A percentile compares a stretch with the other conserved stretches of the same genome.
phyloP scores from a whole-genome alignment of 306 rosid genomes.

The Crotalaria pallida region DNA sequence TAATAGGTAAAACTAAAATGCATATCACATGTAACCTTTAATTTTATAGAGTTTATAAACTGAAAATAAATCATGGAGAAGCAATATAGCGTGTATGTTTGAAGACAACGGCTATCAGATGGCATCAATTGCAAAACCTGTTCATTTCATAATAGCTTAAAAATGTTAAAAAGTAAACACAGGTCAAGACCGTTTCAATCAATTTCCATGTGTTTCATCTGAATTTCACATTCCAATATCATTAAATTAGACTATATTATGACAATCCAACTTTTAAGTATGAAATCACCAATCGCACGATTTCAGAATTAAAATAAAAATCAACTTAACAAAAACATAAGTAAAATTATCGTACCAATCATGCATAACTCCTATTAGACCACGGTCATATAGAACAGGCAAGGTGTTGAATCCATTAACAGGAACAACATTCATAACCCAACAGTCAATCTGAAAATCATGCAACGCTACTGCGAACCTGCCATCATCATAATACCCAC shows the following conservation, averaged over 20 bases:
- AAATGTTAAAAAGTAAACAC: background rate
- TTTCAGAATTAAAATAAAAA: background rate
- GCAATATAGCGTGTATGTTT: constrained; percentile 3
- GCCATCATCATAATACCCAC: constrained; percentile 22
- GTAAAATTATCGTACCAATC: constrained; percentile 63
- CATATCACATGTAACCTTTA: background rate
- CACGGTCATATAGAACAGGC: constrained; percentile 85
- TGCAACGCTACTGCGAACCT: constrained; percentile 85
- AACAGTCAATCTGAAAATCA: constrained; percentile 48
- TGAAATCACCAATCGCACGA: background rate
- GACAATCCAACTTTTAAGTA: background rate
- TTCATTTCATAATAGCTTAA: background rate
- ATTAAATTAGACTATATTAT: background rate
- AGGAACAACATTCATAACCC: constrained; percentile 93
- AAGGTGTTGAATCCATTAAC: constrained; percentile 68
- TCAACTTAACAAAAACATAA: background rate
- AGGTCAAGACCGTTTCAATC: background rate
- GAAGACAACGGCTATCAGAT: background rate
- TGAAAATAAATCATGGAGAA: constrained; percentile 13
- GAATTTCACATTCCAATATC: background rate
- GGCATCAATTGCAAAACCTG: background rate
- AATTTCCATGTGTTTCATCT: background rate
- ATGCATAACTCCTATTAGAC: constrained; percentile 81
- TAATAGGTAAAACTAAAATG: background rate
- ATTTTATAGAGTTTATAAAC: background rate